Conservation (phyloP, 2,329 filamentous ascomycete genomes). For the Pestalotiopsis sp. region DNA sequence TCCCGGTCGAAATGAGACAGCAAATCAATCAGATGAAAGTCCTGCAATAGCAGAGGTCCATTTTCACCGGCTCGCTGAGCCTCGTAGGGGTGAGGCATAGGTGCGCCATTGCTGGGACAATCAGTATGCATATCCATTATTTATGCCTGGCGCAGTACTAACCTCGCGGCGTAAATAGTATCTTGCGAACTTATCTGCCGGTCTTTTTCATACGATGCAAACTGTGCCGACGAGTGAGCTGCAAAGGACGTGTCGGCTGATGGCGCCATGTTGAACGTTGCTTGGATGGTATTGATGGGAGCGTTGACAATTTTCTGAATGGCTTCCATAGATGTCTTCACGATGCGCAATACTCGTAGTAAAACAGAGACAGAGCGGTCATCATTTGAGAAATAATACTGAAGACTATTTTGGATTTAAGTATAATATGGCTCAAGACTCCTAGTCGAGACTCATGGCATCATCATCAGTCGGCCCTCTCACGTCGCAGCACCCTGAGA, state of each 20-base stretch:
- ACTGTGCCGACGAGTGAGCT: slow-evolving; percentile 38
- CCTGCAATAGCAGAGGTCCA: slow-evolving; percentile 64
- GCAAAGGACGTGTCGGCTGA: slow-evolving; percentile 39
- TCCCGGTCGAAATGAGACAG: slow-evolving; percentile 59
- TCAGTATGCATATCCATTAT: not conserved
- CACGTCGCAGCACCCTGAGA: not conserved
- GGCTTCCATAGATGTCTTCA: not conserved
- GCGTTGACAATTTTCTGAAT: not conserved
- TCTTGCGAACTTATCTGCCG: slow-evolving; percentile 40
- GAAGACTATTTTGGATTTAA: not conserved
- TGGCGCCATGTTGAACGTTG: slow-evolving; percentile 24
- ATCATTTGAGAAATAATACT: not conserved
- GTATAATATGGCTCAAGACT: not conserved
- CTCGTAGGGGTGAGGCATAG: slow-evolving; percentile 51
- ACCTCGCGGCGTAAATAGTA: slow-evolving; percentile 56
- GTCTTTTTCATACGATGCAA: slow-evolving; percentile 42
- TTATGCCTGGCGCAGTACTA: slow-evolving; percentile 37
- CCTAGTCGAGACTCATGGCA: not conserved
- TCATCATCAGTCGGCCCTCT: not conserved
- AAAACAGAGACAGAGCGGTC: not conserved
- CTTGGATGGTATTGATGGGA: not conserved
- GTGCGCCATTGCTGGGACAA: slow-evolving; percentile 49
- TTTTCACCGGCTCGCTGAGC: slow-evolving; percentile 56
- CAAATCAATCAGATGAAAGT: slow-evolving; percentile 67
- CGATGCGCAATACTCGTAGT: not conserved